phyloP scores from a whole-genome alignment of 2,329 filamentous ascomycete species.

The Botryosphaeria dothidea region DNA sequence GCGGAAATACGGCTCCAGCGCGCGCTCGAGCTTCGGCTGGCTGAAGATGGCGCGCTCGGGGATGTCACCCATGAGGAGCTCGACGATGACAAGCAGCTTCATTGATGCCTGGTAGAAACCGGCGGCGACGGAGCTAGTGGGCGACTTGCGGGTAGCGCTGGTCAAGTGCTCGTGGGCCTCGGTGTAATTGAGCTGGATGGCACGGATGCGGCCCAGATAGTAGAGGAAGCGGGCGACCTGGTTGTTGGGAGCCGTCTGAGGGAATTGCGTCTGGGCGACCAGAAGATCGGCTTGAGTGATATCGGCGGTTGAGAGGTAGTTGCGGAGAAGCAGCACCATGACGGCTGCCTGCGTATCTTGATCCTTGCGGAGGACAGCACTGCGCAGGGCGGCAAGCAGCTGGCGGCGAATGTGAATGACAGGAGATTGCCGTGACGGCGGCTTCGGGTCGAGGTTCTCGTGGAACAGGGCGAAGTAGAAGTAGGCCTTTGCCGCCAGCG shows the following conservation, averaged over 20 bases:
- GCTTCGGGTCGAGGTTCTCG: slow-evolving; percentile 83
- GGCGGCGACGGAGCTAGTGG: slow-evolving; percentile 81
- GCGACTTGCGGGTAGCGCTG: slow-evolving; percentile 91
- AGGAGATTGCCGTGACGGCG: slow-evolving; percentile 84
- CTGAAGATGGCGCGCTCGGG: slow-evolving; percentile 94
- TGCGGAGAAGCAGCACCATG: slow-evolving; percentile 90
- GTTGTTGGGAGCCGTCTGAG: slow-evolving; percentile 91
- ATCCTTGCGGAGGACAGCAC: slow-evolving; percentile 95
- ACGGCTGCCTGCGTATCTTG: slow-evolving; percentile 96
- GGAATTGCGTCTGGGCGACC: slow-evolving; percentile 94
- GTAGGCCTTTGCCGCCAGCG: slow-evolving; percentile 91
- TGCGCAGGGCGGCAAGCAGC: slow-evolving; percentile 84
- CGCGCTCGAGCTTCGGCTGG: slow-evolving; percentile 79
- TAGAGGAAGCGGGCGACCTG: slow-evolving; percentile 97
- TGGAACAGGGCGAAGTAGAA: slow-evolving; percentile 97
- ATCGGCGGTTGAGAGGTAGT: slow-evolving; percentile 93
- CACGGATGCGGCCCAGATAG: slow-evolving; percentile 93
- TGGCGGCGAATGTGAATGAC: slow-evolving; percentile 84
- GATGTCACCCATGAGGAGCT: slow-evolving; percentile 97
- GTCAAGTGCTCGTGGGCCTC: slow-evolving; percentile 94
- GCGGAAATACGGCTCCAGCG: slow-evolving; percentile 88
- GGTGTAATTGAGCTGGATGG: slow-evolving; percentile 94
- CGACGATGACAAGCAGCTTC: slow-evolving; percentile 94
- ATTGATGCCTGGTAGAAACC: slow-evolving; percentile 96
- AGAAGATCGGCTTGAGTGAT: slow-evolving; percentile 95